Evolutionary conservation across 179 eudicot species (phyloP), one percentile per base, ranked within the genome.

Genomic region (Corrigiola litoralis): DNA sequence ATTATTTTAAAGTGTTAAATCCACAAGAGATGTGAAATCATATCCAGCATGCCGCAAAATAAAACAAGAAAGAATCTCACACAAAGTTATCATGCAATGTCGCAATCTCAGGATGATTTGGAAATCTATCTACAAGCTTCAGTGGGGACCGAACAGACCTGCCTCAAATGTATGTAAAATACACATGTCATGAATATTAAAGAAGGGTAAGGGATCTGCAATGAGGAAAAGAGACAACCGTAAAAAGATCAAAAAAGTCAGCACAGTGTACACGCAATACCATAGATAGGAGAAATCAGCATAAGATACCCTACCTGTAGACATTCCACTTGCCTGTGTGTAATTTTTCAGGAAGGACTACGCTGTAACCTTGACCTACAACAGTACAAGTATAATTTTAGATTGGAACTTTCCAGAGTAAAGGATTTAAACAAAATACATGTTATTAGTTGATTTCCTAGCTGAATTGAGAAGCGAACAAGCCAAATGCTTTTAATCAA

Each of bases 321-420:
- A 94, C 99, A 75, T 94, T 90, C 99, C 99, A 94, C 65, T 90
- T 94, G 73, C 96, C 97, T 13, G 87, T 83, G 50, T 86, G 87
- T 80, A 94, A 77, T 81, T 86, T 94, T 71, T 94, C 99, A 33
- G 99, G 99, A 75, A 94, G 97, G 72, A 86, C 76, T 49, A 83
- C 96, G 79, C 99, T 88, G 69, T 84, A 90, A 29, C 76, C 65
- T 70, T 90, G 80, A 70, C 81, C 99, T 94, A 80, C 61, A 76
- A 67, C 55, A 73, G n/a, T 38, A 14, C 20, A 47, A 24, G 47
- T 55, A 69, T 61, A 32, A 76, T 18, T 61, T 24, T 8, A 12
- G 31, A 25, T 23, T 28, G 40, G 33, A 44, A 20, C 58, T 37
- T 24, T 17, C 12, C 24, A 53, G 9, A 54, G 4, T 24, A 63